Base-by-base conservation (phyloP, 1,139 yeast genomes). In the Zygosaccharomyces sapae region DNA sequence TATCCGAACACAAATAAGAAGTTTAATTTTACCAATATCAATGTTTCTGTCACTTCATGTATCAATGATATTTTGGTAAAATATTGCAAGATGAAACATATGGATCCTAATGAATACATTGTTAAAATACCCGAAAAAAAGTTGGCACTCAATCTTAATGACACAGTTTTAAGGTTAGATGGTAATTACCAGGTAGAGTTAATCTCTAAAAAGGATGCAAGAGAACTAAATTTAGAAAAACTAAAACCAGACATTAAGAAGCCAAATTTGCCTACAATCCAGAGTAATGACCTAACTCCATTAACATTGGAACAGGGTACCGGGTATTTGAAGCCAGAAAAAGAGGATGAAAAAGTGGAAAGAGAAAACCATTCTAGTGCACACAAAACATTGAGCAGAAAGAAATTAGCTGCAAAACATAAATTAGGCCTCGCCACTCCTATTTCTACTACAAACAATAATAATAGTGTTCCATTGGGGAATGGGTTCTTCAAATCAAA, bases 111-210 rank as follows among this genome's bases (percentile, higher is more conserved):
- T 36, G 68, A 66, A 31, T 69, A 66, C 43, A 55, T 58, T 1
- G 33, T 70, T 16, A 70, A 69, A 46, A 52, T 66, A 1, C 51
- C 55, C 2, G 65, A 59, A 5, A 68, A 67, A 40, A 57, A 58
- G 29, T 43, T 53, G 3, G 46, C 59, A 1, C 49, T 65, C 9
- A 69, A 69, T 48, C 48, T 67, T n/a, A 68, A 69, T 37, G 72
- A 69, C 38, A 62, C 65, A 5, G 62, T 70, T 18, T 58, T 68
- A 31, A 58, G 70, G 2, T 54, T 70, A 8, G 73, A 70, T 53
- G 71, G 70, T 22, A 57, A 58, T 25, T 49, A 56, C 41, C 48
- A 56, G 12, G 59, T 65, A 5, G 68, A 64, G 44, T 53, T 64
- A 2, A 54, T 65, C 6, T 56, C 66, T 6, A 61, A 62, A 34